phyloP scores from a whole-genome alignment of 805 yeast genomes.

The Saccharomycopsis javanensis region DNA sequence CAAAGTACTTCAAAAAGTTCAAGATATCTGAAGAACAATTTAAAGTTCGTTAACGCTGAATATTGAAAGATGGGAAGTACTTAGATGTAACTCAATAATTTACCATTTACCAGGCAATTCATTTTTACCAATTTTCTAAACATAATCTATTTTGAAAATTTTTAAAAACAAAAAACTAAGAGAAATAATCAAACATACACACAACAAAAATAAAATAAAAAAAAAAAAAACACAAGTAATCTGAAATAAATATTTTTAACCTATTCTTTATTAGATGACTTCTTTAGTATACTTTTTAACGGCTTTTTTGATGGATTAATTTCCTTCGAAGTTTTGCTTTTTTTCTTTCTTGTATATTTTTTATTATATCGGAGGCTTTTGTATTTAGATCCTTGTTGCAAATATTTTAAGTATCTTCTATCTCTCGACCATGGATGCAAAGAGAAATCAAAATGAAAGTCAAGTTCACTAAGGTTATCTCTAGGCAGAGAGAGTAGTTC shows the following conservation, averaged over 20 bases:
- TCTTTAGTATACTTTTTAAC: slow-evolving; percentile 2
- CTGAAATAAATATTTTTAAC: neutral
- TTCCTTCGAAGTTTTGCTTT: neutral
- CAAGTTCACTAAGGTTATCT: slow-evolving; percentile 5
- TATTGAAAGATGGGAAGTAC: too few species aligned
- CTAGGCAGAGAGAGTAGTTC: neutral
- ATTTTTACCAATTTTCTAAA: too few species aligned
- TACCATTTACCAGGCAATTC: too few species aligned
- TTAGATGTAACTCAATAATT: too few species aligned
- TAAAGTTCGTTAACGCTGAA: too few species aligned
- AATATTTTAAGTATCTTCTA: slow-evolving; percentile 4
- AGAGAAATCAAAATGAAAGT: slow-evolving; percentile 11
- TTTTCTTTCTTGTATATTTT: neutral
- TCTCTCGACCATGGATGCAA: slow-evolving; percentile 11
- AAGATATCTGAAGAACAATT: neutral
- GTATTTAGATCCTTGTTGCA: neutral
- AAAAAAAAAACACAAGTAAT: neutral
- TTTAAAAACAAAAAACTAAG: too few species aligned
- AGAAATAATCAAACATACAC: too few species aligned
- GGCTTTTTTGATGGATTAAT: slow-evolving; percentile 1
- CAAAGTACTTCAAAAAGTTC: neutral
- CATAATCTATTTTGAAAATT: too few species aligned
- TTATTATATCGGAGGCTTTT: neutral
- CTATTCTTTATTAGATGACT: neutral
- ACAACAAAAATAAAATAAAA: neutral